Conservation (phyloP, 345 rosid species). For the Bruguiera gymnorhiza region DNA sequence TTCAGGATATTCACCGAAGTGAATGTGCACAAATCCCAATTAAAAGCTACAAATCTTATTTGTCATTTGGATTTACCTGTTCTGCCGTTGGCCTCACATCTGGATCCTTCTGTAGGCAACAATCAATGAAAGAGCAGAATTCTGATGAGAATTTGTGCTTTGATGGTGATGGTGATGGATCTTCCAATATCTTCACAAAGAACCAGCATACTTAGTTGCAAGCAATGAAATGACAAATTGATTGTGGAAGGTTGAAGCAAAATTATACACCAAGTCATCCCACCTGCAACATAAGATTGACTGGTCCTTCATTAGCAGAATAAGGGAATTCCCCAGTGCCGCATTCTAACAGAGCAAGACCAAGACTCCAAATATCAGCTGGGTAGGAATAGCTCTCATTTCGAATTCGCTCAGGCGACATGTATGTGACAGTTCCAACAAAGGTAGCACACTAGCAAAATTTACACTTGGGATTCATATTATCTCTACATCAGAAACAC, state of each 20-base stretch:
- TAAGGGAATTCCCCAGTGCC: constrained; percentile 97
- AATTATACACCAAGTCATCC: background rate
- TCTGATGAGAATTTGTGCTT: constrained; percentile 65
- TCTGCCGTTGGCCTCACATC: constrained; percentile 89
- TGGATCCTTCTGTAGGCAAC: constrained; percentile 79
- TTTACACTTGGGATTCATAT: constrained; percentile 11
- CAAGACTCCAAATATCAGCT: constrained; percentile 98
- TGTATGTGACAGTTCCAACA: constrained; percentile 98
- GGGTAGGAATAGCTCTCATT: constrained; percentile 86
- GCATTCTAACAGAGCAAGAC: constrained; percentile 90
- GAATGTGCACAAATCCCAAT: background rate
- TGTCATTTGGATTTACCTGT: constrained; percentile 47
- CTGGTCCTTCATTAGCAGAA: constrained; percentile 80
- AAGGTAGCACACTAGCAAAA: constrained; percentile 85
- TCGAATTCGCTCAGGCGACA: constrained; percentile 94
- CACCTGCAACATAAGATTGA: constrained; percentile 95
- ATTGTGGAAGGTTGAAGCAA: constrained; percentile 6
- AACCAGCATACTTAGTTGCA: constrained; percentile 6
- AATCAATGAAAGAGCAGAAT: constrained; percentile 85
- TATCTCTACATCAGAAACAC: constrained; percentile 8
- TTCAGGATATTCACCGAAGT: background rate
- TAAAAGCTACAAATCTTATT: background rate
- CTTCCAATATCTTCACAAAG: constrained; percentile 73
- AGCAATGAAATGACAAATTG: background rate
- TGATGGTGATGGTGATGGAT: constrained; percentile 86